Conservation (phyloP, 2,329 filamentous ascomycete species). For the Paradendryphiella salina region DNA sequence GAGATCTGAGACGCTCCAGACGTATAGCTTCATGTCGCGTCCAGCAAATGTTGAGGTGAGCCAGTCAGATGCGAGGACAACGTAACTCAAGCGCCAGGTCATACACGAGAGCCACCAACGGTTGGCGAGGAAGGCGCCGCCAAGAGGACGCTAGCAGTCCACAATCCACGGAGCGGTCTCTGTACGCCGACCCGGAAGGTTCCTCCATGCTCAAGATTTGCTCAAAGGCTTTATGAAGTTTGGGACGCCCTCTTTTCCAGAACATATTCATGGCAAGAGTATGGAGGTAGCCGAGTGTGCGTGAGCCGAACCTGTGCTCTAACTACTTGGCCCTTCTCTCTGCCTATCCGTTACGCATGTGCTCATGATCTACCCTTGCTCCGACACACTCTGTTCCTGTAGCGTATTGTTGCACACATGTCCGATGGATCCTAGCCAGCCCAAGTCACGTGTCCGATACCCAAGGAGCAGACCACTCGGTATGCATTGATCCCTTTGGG, state of each 20-base stretch:
- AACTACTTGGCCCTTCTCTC: not conserved
- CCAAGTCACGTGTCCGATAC: not conserved
- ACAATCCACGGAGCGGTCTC: constrained; percentile 5
- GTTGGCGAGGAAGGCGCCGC: constrained; percentile 16
- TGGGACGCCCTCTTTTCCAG: not conserved
- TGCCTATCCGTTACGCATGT: not conserved
- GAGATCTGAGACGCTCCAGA: constrained; percentile 45
- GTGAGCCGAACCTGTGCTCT: not conserved
- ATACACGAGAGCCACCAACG: constrained; percentile 27
- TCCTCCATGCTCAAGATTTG: not conserved
- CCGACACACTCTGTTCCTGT: no score
- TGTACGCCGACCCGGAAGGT: constrained; percentile 14
- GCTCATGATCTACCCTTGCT: no score
- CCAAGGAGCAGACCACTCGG: not conserved
- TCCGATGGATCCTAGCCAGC: no score
- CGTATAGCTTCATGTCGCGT: constrained; percentile 36
- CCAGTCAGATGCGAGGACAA: constrained; percentile 35
- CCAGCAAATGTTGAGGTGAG: constrained; percentile 27
- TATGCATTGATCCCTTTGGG: not conserved
- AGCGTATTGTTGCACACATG: no score
- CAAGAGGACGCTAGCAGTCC: constrained; percentile 14
- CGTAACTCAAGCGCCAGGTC: constrained; percentile 30
- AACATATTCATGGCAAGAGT: not conserved
- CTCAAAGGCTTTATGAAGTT: not conserved
- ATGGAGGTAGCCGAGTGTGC: not conserved